phyloP scores from a whole-genome alignment of 2,329 filamentous ascomycete genomes.

The Coniochaeta sp. region DNA sequence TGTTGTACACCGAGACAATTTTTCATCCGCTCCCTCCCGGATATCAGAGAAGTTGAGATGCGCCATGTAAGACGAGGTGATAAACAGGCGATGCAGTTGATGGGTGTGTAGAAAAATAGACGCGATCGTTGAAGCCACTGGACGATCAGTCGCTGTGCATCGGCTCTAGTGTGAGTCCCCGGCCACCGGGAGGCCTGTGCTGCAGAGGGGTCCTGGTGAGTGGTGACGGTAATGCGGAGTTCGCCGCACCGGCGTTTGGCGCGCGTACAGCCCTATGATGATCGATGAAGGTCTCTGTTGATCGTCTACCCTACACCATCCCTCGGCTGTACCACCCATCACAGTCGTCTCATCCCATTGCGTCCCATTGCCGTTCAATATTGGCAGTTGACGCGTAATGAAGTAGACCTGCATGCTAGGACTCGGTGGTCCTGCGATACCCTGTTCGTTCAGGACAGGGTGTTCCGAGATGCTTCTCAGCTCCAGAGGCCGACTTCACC shows the following conservation, averaged over 20 bases:
- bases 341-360: not conserved
- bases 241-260: not conserved
- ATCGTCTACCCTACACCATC: not conserved
- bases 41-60: not conserved
- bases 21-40: not conserved
- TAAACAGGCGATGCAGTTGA: not conserved
- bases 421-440: not conserved
- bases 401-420: not conserved
- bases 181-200: not conserved
- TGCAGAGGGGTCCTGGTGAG: not conserved
- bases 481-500: too few relatives aligned
- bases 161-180: not conserved
- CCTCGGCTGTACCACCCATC: not conserved
- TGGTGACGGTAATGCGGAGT: not conserved
- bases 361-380: not conserved
- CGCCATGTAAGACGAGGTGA: not conserved
- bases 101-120: not conserved
- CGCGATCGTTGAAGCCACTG: not conserved
- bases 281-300: not conserved
- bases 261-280: not conserved
- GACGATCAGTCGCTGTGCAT: not conserved
- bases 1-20: not conserved
- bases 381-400: not conserved
- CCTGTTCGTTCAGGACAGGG: not conserved
- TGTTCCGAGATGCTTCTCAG: not conserved